These are phyloP conservation scores for Lachnellula subtilissima DNA, from an alignment of 2,329 filamentous ascomycete species.

Conservation along the genomic window DNA sequence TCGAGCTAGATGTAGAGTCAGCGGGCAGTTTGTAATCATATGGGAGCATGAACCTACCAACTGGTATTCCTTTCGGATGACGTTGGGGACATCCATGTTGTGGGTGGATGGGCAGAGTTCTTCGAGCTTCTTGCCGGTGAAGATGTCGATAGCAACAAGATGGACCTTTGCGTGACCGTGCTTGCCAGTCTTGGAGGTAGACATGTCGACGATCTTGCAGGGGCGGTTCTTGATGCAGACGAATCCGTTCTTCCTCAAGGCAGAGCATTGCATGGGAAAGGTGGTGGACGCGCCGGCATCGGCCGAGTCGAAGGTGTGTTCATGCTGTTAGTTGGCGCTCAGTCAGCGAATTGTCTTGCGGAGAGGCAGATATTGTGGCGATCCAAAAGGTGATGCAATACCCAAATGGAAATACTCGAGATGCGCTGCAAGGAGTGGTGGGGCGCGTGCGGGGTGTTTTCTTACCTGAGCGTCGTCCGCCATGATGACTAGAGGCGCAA, in stretches of 20 bases:
- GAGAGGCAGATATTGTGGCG: background rate
- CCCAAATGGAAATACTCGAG: slow-evolving; percentile 7
- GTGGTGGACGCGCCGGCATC: slow-evolving; percentile 94
- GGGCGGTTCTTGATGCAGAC: slow-evolving; percentile 98
- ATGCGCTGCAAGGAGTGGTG: slow-evolving; percentile 29
- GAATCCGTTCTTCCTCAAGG: slow-evolving; percentile 98
- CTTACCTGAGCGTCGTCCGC: slow-evolving; percentile 63
- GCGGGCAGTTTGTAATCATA: background rate
- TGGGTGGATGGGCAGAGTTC: slow-evolving; percentile 97
- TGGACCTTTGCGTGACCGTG: slow-evolving; percentile 99
- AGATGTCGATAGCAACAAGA: slow-evolving; percentile 96
- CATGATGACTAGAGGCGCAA: slow-evolving; percentile 46
- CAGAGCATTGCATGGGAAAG: slow-evolving; percentile 98
- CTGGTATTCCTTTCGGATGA: slow-evolving; percentile 85
- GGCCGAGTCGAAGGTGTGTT: slow-evolving; percentile 78
- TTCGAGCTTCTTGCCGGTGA: slow-evolving; percentile 99
- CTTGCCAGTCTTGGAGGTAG: slow-evolving; percentile 99
- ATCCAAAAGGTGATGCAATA: background rate
- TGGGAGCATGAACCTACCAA: slow-evolving; percentile 60
- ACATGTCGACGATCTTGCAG: slow-evolving; percentile 99
- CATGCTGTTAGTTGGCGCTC: slow-evolving; percentile 25
- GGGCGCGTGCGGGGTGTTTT: slow-evolving; percentile 20
- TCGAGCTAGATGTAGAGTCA: slow-evolving; percentile 58
- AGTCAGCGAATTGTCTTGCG: slow-evolving; percentile 8
- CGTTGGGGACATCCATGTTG: slow-evolving; percentile 97